Percentiles rank a stretch among this genome's conserved stretches.
phyloP scores from a whole-genome alignment of 352 stramenopile species.

The Pythium utonaiense region DNA sequence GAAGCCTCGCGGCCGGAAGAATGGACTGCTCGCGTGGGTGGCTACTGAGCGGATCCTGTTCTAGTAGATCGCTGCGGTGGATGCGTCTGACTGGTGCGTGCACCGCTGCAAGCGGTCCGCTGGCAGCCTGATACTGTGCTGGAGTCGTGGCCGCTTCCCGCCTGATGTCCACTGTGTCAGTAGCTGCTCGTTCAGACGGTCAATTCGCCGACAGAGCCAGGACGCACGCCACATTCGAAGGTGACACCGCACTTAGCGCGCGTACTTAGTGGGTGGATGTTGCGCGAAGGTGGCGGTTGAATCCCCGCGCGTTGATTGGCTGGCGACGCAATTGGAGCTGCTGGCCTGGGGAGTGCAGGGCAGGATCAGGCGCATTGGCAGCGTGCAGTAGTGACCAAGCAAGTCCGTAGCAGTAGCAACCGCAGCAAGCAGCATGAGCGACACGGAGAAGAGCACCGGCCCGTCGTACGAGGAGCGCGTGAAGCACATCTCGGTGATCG shows the following conservation, averaged over 20 bases:
- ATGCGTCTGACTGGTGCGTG: too few relatives aligned
- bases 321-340: slow-evolving; percentile 13
- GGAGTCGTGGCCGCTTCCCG: slow-evolving; percentile 7
- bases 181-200: not conserved
- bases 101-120: too few relatives aligned
- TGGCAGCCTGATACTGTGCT: too few relatives aligned
- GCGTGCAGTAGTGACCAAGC: not conserved
- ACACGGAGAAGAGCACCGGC: slow-evolving; percentile 54
- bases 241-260: not conserved
- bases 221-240: not conserved
- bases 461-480: slow-evolving; percentile 80
- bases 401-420: not conserved
- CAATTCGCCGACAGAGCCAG: slow-evolving; percentile 5
- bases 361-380: not conserved
- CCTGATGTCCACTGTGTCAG: not conserved
- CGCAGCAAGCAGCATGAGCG: slow-evolving; percentile 45
- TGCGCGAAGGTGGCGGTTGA: not conserved
- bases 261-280: slow-evolving; percentile 19
- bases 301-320: slow-evolving; percentile 9
- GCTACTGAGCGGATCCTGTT: too few relatives aligned
- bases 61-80: not conserved
- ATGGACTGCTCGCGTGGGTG: not conserved
- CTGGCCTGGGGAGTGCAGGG: not conserved
- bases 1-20: not conserved
- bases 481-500: slow-evolving; percentile 90